Base-by-base conservation (phyloP, 1,284 basidiomycete genomes). In the Ganoderma lucidum region DNA sequence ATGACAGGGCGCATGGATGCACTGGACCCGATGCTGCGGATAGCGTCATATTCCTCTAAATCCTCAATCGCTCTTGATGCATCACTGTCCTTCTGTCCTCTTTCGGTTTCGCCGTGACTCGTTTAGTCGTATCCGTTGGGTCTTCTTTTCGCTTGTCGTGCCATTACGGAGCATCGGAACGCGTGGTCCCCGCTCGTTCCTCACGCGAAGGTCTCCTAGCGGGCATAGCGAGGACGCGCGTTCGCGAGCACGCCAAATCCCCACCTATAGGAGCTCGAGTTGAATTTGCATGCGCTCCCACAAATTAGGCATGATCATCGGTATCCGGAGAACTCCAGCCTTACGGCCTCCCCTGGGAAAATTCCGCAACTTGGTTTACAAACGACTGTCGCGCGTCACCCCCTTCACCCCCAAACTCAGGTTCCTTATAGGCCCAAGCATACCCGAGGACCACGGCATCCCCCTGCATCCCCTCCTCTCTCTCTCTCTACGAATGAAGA, bases 41-140 rank as follows among this genome's bases (percentile, higher is more conserved):
- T n/a, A 59, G 56, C 56, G 56, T 35, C 56, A 2, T 32, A 14
- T 6, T 59, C 56, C 56, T 59, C 32, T 59, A 59, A 37, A 39
- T 59, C 56, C 56, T 59, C 35, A 59, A 59, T 59, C 56, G 23
- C 55, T 59, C 8, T n/a, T 59, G 32, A 59, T 39, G 56, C 56
- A 59, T 35, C 15, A 30, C 3, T 19, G 17, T 12, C 56, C 19
- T 30, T 9, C 19, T 59, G 30, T 59, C 56, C 56, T n/a, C 19
- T 32, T 59, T 59, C 9, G 35, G 56, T n/a, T 39, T 39, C 17
- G 35, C 12, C 35, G 39, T 59, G 56, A 59, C 56, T 59, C 56
- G 56, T 39, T 39, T 19, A 59, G 56, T 51, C 56, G 19, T 15
- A 59, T 4, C 56, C 56, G 32, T 35, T 59, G 56, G 1, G 35